Evolutionary conservation across 1,284 basidiomycete species (phyloP).

Genomic region (Irpex sp.): DNA sequence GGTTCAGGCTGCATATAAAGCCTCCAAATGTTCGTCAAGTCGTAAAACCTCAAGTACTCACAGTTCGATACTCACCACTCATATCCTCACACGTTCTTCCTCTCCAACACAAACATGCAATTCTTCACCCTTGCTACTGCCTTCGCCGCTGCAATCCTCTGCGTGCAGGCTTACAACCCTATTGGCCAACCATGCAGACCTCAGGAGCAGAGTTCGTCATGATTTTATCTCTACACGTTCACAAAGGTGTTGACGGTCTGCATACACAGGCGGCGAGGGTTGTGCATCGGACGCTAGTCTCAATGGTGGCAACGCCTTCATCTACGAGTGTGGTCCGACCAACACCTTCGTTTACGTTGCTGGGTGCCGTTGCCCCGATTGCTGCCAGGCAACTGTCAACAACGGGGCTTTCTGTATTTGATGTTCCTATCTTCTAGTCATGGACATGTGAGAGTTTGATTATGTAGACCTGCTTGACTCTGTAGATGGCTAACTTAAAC

Average conservation of each 20-base stretch:
- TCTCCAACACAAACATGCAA: background rate
- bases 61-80: too few relatives aligned
- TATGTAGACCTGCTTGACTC: too few relatives aligned
- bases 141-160: background rate
- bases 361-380: background rate
- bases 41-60: too few relatives aligned
- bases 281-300: background rate
- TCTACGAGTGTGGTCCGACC: background rate
- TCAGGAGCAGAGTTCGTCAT: background rate
- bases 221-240: background rate
- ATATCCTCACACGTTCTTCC: too few relatives aligned
- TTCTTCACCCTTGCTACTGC: background rate
- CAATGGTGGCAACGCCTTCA: background rate
- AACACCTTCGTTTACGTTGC: background rate
- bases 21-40: too few relatives aligned
- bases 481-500: too few relatives aligned
- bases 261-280: background rate
- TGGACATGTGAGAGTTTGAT: too few relatives aligned
- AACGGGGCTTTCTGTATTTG: background rate
- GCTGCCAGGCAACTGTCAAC: background rate
- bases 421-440: background rate
- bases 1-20: too few relatives aligned
- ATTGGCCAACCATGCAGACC: background rate
- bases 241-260: background rate
- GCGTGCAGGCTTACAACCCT: background rate